phyloP scores from a whole-genome alignment of 257 asterid genomes.

The Paraleonurus japonicus region DNA sequence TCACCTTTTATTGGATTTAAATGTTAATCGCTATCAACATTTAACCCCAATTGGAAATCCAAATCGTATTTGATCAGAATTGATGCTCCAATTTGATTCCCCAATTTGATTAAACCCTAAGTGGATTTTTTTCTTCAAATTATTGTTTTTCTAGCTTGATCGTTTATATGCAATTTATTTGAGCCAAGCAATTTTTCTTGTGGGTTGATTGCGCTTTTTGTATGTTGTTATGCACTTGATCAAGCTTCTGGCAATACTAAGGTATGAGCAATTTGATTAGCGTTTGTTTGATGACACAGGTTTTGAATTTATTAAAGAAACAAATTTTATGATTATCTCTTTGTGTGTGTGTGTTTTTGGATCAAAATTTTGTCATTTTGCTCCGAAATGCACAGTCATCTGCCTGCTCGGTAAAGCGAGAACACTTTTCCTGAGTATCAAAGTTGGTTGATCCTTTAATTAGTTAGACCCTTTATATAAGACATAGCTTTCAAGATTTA shows the following conservation, averaged over 20 bases:
- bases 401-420: not conserved
- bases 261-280: conserved; percentile 2
- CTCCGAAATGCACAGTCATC: conserved; percentile 3
- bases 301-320: not conserved
- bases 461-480: not conserved
- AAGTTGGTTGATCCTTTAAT: not conserved
- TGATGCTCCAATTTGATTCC: conserved; percentile 26
- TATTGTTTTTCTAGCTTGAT: conserved; percentile 7
- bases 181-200: not conserved
- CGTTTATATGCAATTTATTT: conserved; percentile 11
- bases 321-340: not conserved
- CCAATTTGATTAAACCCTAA: conserved; percentile 35
- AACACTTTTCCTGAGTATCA: not conserved
- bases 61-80: not conserved
- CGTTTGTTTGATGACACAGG: conserved; percentile 14
- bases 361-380: conserved; percentile 6
- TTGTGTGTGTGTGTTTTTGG: not conserved
- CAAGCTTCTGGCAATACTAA: conserved; percentile 16
- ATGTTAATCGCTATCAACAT: conserved; percentile 10
- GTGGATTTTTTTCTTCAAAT: not conserved
- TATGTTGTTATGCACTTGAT: conserved; percentile 23
- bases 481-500: not conserved
- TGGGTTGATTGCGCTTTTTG: not conserved
- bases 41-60: conserved; percentile 20
- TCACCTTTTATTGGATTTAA: conserved; percentile 17